Percentiles rank a stretch among this genome's conserved stretches.
Conservation (phyloP, 2,329 filamentous ascomycete genomes). For the Fusarium redolens region DNA sequence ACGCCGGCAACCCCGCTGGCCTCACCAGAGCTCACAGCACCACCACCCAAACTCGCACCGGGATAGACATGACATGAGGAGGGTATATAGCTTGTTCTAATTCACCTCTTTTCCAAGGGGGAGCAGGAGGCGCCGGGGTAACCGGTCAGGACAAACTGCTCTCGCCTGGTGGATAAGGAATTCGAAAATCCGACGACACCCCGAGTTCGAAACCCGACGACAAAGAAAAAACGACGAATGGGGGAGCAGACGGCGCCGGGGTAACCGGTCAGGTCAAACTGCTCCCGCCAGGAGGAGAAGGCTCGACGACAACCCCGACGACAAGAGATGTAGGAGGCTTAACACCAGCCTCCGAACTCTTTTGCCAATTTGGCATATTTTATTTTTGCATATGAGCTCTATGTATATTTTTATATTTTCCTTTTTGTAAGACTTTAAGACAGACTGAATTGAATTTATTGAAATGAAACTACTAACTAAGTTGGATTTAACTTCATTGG, state of each 20-base stretch:
- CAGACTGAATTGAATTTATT: fast-evolving
- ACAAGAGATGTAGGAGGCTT: constrained; percentile 45
- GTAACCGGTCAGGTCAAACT: constrained; percentile 47
- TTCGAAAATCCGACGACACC: constrained; percentile 1
- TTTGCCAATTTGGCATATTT: constrained; percentile 29
- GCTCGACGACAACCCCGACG: constrained; percentile 14
- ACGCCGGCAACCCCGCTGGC: not conserved
- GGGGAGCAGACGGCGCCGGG: constrained; percentile 36
- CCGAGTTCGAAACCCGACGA: constrained; percentile 30
- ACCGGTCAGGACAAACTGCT: constrained; percentile 47
- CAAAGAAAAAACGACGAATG: not conserved
- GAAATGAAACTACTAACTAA: fast-evolving
- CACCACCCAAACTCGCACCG: not conserved
- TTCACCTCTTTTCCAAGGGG: constrained; percentile 2
- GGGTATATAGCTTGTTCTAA: constrained; percentile 21
- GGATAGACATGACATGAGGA: not conserved
- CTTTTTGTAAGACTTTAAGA: not conserved
- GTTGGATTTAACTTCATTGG: not conserved
- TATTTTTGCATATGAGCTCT: not conserved
- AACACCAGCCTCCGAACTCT: constrained; percentile 44
- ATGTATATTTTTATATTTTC: not conserved
- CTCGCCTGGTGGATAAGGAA: constrained; percentile 26
- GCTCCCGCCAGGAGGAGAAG: constrained; percentile 15
- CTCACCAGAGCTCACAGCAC: not conserved
- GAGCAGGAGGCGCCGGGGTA: constrained; percentile 42